A percentile compares a stretch with the other conserved stretches of the same genome.
Evolutionary conservation across 345 rosid species (phyloP).

Genomic region (Lepidium aucheri): DNA sequence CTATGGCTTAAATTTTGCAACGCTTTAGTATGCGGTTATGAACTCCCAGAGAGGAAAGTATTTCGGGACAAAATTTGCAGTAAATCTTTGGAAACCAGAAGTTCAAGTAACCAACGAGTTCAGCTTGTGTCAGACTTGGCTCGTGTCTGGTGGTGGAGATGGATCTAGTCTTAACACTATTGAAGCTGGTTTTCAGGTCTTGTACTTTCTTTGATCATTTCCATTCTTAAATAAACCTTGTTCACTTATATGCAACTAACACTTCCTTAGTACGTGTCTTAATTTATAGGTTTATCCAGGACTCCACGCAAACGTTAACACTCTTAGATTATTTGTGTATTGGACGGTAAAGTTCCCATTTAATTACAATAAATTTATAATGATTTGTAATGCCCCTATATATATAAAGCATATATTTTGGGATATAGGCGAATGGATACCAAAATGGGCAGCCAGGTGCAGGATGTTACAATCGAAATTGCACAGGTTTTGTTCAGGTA

Average conservation of each 20-base stretch:
- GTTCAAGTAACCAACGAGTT: slow-evolving; percentile 47
- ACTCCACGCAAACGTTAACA: slow-evolving; percentile 38
- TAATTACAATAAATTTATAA: neutral
- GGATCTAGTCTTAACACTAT: slow-evolving; percentile 47
- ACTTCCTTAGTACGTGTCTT: neutral
- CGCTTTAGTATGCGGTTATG: no score
- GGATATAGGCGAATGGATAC: slow-evolving; percentile 28
- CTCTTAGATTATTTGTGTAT: slow-evolving; percentile 56
- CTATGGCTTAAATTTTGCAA: no score
- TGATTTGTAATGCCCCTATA: no score
- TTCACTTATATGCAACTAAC: neutral
- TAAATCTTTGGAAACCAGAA: slow-evolving; percentile 58
- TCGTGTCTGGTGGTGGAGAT: slow-evolving; percentile 33
- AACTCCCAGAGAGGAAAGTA: slow-evolving; percentile 16
- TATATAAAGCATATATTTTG: neutral
- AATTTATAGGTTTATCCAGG: slow-evolving; percentile 48
- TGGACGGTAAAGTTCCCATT: slow-evolving; percentile 52
- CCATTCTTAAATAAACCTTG: neutral
- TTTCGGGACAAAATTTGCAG: slow-evolving; percentile 45
- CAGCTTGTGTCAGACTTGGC: slow-evolving; percentile 62
- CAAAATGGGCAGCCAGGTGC: no score
- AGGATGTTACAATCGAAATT: no score
- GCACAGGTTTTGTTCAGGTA: slow-evolving; percentile 61
- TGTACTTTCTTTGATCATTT: neutral
- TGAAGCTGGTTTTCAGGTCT: slow-evolving; percentile 74